Evolutionary conservation across 2,329 filamentous ascomycete species (phyloP), one percentile per base, ranked within the genome.

Genomic region (Emericellopsis atlantica): DNA sequence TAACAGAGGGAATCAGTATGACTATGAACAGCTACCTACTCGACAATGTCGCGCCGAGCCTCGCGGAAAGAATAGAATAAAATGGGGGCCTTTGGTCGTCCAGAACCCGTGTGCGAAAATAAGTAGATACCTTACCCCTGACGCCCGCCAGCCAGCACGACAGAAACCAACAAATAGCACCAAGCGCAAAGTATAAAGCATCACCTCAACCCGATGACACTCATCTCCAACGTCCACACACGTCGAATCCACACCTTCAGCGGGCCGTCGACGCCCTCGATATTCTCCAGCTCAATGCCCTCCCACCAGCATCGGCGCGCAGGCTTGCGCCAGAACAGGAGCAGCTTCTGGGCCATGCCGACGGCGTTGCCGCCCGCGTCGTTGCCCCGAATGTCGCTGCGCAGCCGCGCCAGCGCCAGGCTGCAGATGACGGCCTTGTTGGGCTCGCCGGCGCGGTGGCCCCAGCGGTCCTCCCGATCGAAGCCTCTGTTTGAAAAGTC

Each of bases 211-310:
- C 86, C 86, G 59, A 93, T 92, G 41, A 92, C 86, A 58, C 85
- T 92, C 86, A 98, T 98, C 70, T 98, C 92, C 44, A 98, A 72
- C 44, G 92, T 98, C 92, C 92, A 98, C 44, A 98, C 92, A 53
- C 92, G 77, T 55, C 92, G 75, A 58, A 98, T 96, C 92, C 92
- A 98, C 44, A 98, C 88, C 65, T 98, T 98, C 50, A 98, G 72
- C 58, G 81, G 86, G 40, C 89, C 90, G 40, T 94, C 79, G 7
- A 96, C 83, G 12, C 92, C 92, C 39, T 93, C 87, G 11, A 98
- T 84, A 48, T 85, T 73, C 15, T 92, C 78, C 36, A 98, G 70
- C 59, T 96, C 89, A 32, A 98, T 84, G 21, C 92, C 92, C 60
- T 98, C 92, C 92, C 92, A 98, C 92, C 92, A 98, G 69, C 92